These are phyloP conservation scores for Athelia psychrophila DNA, from an alignment of 1,284 basidiomycete genomes.

Conservation along the genomic window DNA sequence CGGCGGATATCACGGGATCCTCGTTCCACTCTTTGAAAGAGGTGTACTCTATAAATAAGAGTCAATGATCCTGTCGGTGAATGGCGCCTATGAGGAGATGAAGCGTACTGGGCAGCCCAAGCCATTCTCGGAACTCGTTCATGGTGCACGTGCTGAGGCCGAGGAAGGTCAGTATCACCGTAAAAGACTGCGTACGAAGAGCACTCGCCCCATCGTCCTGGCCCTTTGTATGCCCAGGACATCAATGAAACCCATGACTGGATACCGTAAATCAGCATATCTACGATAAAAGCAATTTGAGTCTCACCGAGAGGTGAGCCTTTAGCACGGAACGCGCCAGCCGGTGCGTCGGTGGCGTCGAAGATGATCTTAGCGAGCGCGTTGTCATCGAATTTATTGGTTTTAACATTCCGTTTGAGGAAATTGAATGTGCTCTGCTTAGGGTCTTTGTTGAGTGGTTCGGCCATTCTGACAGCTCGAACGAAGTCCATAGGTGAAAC, in stretches of 20 bases:
- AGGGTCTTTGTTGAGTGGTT: constrained; percentile 7
- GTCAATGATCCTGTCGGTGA: no score
- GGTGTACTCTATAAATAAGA: constrained; percentile 27
- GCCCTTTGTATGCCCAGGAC: constrained; percentile 43
- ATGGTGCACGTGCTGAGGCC: constrained; percentile 28
- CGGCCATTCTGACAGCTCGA: constrained; percentile 16
- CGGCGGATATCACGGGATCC: constrained; percentile 42
- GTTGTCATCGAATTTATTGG: constrained; percentile 36
- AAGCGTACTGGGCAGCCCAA: constrained; percentile 40
- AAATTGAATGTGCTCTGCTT: neutral
- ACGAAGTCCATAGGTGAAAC: constrained; percentile 20
- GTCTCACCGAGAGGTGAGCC: constrained; percentile 27
- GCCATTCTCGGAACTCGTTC: constrained; percentile 57
- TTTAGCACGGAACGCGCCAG: constrained; percentile 42
- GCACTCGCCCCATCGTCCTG: constrained; percentile 31
- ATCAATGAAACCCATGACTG: constrained; percentile 39
- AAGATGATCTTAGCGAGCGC: constrained; percentile 39
- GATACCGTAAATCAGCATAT: no score
- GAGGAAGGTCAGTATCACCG: constrained; percentile 14
- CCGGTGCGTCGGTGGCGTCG: constrained; percentile 39
- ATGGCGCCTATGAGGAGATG: neutral
- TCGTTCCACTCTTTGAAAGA: constrained; percentile 59
- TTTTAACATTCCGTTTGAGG: neutral
- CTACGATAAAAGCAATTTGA: no score
- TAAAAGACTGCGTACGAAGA: neutral